phyloP scores from a whole-genome alignment of 371 early-diverging fungal genomes.

The Dinochytrium kinnereticum region DNA sequence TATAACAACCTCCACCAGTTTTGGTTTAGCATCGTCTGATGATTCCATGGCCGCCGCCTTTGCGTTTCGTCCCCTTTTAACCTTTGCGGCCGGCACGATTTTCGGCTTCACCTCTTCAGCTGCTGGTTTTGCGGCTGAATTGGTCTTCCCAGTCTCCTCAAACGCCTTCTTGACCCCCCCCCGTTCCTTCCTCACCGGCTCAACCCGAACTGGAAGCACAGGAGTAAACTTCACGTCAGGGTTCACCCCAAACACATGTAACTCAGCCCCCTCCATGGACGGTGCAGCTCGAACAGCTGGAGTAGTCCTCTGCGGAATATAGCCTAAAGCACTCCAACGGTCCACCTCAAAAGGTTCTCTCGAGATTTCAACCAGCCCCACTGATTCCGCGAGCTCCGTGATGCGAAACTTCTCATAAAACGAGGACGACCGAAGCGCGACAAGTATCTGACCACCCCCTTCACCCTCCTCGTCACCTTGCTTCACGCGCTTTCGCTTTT shows the following conservation, averaged over 20 bases:
- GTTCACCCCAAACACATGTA: conserved; percentile 36
- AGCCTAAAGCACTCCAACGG: conserved; percentile 40
- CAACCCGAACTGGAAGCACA: neutral
- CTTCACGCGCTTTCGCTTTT: conserved; percentile 7
- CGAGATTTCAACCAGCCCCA: conserved; percentile 22
- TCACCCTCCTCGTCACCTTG: neutral
- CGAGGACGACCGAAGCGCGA: conserved; percentile 43
- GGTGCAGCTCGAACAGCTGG: conserved; percentile 48
- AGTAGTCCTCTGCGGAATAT: conserved; percentile 41
- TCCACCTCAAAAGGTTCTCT: conserved; percentile 33
- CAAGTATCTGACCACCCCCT: conserved; percentile 32
- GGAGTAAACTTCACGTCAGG: neutral
- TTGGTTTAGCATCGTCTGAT: neutral
- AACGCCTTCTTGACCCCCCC: neutral
- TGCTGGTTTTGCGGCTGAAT: too few relatives aligned
- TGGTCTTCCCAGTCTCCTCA: neutral
- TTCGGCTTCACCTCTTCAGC: neutral
- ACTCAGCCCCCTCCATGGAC: conserved; percentile 36
- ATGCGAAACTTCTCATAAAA: conserved; percentile 40
- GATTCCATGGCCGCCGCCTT: neutral
- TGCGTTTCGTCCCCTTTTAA: neutral
- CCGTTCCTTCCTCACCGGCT: neutral
- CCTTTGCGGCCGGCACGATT: too few relatives aligned
- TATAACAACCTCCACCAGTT: neutral
- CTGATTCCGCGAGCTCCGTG: conserved; percentile 22